Evolutionary conservation across 2,329 filamentous ascomycete genomes (phyloP).

Genomic region (Xylariomycetidae sp.): DNA sequence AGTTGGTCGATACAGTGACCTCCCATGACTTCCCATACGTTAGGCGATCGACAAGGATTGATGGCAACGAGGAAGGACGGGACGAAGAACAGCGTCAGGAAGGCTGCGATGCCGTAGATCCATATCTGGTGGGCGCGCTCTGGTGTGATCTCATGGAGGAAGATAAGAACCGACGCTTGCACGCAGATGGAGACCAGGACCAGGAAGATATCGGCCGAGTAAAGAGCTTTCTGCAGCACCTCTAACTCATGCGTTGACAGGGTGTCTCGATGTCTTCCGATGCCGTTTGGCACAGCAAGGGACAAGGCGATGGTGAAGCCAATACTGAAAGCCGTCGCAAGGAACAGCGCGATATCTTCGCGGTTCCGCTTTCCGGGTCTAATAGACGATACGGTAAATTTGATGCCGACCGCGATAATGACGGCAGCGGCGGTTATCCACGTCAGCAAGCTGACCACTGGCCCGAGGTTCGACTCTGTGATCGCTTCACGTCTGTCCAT

Average conservation of each 20-base stretch:
- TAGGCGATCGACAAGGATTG: slow-evolving; percentile 7
- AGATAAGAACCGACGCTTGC: slow-evolving; percentile 10
- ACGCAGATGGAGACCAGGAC: slow-evolving; percentile 8
- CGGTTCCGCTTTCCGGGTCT: slow-evolving; percentile 6
- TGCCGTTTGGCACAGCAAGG: slow-evolving; percentile 11
- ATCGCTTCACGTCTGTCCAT: slow-evolving; percentile 13
- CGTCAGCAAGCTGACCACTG: slow-evolving; percentile 10
- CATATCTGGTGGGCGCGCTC: slow-evolving; percentile 3
- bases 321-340: slow-evolving; percentile 10
- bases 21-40: slow-evolving; percentile 9
- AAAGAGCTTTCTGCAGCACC: slow-evolving; percentile 8
- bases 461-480: slow-evolving; percentile 9
- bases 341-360: slow-evolving; percentile 9
- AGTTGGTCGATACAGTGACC: slow-evolving; percentile 11
- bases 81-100: slow-evolving; percentile 7
- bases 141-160: slow-evolving; percentile 9
- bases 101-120: slow-evolving; percentile 3
- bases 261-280: slow-evolving; percentile 8
- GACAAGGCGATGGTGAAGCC: slow-evolving; percentile 11
- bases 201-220: slow-evolving; percentile 9
- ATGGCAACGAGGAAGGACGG: slow-evolving; percentile 8
- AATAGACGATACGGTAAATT: slow-evolving; percentile 10
- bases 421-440: slow-evolving; percentile 11
- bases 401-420: slow-evolving; percentile 10
- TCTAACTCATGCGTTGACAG: slow-evolving; percentile 10